Conservation (phyloP, 352 stramenopile genomes). For the Pythium monospermum region DNA sequence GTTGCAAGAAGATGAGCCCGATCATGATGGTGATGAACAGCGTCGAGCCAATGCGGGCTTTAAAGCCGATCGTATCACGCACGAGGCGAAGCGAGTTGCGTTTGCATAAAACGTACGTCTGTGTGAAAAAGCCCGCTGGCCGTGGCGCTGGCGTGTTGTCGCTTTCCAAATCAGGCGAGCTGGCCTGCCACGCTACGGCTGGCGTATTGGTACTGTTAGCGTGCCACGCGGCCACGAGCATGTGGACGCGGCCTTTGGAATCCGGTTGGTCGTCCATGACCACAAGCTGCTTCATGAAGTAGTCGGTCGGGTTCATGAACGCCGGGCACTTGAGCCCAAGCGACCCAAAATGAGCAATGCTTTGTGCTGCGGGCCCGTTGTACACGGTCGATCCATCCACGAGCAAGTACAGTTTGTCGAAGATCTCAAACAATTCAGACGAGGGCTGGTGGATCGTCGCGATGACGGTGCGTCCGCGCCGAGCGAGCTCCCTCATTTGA, state of each 20-base stretch:
- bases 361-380: slow-evolving; percentile 26
- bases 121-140: slow-evolving; percentile 12
- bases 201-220: neutral
- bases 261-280: slow-evolving; percentile 21
- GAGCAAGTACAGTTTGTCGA: slow-evolving; percentile 33
- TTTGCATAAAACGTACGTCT: slow-evolving; percentile 17
- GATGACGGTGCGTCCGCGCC: slow-evolving; percentile 80
- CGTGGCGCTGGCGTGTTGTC: slow-evolving; percentile 2
- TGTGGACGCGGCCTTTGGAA: slow-evolving; percentile 13
- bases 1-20: slow-evolving; percentile 26
- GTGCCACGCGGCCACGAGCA: slow-evolving; percentile 14
- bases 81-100: slow-evolving; percentile 27
- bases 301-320: slow-evolving; percentile 39
- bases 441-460: slow-evolving; percentile 88
- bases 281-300: slow-evolving; percentile 30
- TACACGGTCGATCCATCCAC: slow-evolving; percentile 29
- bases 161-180: neutral
- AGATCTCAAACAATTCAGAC: slow-evolving; percentile 35
- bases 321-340: slow-evolving; percentile 26
- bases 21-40: slow-evolving; percentile 34
- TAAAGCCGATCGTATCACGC: slow-evolving; percentile 29
- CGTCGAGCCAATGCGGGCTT: slow-evolving; percentile 24
- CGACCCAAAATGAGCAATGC: slow-evolving; percentile 25
- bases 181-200: neutral
- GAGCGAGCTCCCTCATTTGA: slow-evolving; percentile 61